Conservation (phyloP, 495 filamentous ascomycete species). For the Hypoxylon cercidicola region DNA sequence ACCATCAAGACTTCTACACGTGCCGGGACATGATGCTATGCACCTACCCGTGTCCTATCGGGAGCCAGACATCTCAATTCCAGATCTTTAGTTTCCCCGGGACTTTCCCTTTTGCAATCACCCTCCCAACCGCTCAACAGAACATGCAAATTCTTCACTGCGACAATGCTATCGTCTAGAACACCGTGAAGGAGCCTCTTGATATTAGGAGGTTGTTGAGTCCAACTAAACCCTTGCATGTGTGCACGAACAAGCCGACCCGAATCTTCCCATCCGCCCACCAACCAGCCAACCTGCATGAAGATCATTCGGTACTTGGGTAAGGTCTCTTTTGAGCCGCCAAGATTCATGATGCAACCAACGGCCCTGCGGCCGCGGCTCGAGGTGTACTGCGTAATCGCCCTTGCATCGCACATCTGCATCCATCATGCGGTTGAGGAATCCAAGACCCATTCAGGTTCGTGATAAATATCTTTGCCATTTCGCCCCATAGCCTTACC, state of each 20-base stretch:
- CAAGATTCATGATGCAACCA: conserved; percentile 32
- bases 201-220: conserved; percentile 8
- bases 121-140: conserved; percentile 9
- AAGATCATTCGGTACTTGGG: conserved; percentile 43
- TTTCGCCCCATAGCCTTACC: conserved; percentile 29
- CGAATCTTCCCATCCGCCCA: conserved; percentile 40
- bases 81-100: conserved; percentile 21
- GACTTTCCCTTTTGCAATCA: conserved; percentile 25
- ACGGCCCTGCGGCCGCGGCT: conserved; percentile 26
- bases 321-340: conserved; percentile 40
- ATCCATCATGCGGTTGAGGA: conserved; percentile 26
- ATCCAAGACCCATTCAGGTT: conserved; percentile 16
- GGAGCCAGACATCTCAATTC: conserved; percentile 7
- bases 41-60: conserved; percentile 6
- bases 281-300: conserved; percentile 36
- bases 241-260: conserved; percentile 20
- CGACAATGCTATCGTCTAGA: conserved; percentile 13
- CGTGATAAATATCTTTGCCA: conserved; percentile 16
- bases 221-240: conserved; percentile 28
- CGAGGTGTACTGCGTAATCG: conserved; percentile 37
- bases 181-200: conserved; percentile 6
- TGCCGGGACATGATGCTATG: background rate
- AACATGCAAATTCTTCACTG: conserved; percentile 20
- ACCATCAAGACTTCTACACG: background rate
- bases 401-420: conserved; percentile 42